Conservation (phyloP, 2,329 filamentous ascomycete genomes). For the Zymoseptoria passerinii region DNA sequence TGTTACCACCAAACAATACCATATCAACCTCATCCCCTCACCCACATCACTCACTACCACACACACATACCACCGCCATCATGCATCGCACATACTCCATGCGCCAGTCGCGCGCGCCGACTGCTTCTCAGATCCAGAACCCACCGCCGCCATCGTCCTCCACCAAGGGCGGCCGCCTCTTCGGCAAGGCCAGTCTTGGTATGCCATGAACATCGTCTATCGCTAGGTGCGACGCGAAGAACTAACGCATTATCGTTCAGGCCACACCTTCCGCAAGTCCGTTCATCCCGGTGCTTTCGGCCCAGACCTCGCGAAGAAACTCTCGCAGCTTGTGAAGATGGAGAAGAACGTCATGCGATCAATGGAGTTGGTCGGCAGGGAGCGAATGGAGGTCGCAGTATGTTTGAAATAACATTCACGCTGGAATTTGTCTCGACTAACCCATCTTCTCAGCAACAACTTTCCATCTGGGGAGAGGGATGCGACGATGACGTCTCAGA, state of each 20-base stretch:
- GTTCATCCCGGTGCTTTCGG: conserved; percentile 64
- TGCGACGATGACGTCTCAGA: conserved; percentile 98
- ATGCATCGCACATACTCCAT: conserved; percentile 99
- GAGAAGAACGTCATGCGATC: conserved; percentile 99
- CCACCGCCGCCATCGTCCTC: conserved; percentile 84
- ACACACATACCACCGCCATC: conserved; percentile 14
- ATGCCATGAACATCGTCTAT: conserved; percentile 32
- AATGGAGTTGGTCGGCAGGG: conserved; percentile 86
- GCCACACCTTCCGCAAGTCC: conserved; percentile 64
- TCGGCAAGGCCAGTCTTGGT: conserved; percentile 81
- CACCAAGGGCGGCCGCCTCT: conserved; percentile 84
- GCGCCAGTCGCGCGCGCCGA: conserved; percentile 94
- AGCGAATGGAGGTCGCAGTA: conserved; percentile 98
- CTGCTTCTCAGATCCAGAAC: conserved; percentile 83
- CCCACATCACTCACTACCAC: neutral
- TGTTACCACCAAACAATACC: neutral
- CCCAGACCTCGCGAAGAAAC: conserved; percentile 91
- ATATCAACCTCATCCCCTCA: neutral
- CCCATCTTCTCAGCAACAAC: conserved; percentile 66
- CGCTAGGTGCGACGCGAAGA: neutral
- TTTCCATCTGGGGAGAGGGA: conserved; percentile 92
- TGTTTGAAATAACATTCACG: conserved; percentile 32
- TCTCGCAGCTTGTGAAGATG: conserved; percentile 98
- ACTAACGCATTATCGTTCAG: conserved; percentile 31
- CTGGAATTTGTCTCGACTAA: neutral